Evolutionary conservation across 352 stramenopile species (phyloP).

Genomic region (Phytophthora brassicae): DNA sequence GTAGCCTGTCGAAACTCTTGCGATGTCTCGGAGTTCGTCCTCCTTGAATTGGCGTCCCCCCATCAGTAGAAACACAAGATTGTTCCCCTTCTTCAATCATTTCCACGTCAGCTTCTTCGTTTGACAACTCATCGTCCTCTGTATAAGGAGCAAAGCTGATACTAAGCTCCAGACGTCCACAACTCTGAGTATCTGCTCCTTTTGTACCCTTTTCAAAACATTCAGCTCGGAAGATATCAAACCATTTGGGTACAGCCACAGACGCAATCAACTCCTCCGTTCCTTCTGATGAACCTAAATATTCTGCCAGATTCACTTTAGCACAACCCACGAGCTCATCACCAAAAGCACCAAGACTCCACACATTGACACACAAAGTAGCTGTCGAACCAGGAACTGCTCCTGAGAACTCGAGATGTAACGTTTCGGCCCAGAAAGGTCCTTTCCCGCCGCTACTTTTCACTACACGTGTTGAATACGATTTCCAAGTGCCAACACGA

Average conservation of each 20-base stretch:
- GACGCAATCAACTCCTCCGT: constrained; percentile 73
- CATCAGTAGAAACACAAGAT: constrained; percentile 23
- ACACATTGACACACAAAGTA: constrained; percentile 77
- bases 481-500: constrained; percentile 56
- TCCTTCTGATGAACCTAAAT: constrained; percentile 59
- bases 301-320: constrained; percentile 79
- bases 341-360: constrained; percentile 72
- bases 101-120: constrained; percentile 33
- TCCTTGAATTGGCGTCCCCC: constrained; percentile 17
- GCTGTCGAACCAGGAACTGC: constrained; percentile 75
- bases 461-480: constrained; percentile 62
- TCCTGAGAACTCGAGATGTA: constrained; percentile 75
- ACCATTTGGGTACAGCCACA: constrained; percentile 74
- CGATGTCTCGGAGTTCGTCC: constrained; percentile 48
- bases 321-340: constrained; percentile 76
- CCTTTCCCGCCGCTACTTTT: constrained; percentile 53
- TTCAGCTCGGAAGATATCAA: constrained; percentile 66
- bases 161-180: constrained; percentile 73
- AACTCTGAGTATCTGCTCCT: constrained; percentile 33
- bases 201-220: constrained; percentile 35
- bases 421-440: constrained; percentile 79
- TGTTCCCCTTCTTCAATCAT: constrained; percentile 25
- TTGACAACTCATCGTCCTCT: constrained; percentile 48
- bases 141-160: constrained; percentile 75
- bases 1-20: constrained; percentile 78